phyloP scores from a whole-genome alignment of 1,284 basidiomycete species.

The Marasmius fiardii region DNA sequence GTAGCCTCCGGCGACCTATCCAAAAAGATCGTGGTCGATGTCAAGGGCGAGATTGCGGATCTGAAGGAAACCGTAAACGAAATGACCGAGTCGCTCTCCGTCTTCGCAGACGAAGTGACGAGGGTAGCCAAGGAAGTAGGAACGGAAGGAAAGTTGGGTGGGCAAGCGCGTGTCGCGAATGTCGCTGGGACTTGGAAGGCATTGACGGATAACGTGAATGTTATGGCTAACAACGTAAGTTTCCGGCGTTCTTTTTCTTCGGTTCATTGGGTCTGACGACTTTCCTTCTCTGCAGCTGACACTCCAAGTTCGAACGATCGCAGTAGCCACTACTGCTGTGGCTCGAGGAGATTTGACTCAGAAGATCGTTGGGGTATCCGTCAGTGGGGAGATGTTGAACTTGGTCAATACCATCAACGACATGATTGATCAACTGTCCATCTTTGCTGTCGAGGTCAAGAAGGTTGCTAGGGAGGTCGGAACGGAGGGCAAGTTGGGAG shows the following conservation, averaged over 20 bases:
- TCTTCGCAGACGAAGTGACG: constrained; percentile 90
- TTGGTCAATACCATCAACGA: constrained; percentile 94
- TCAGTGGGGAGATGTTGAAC: constrained; percentile 93
- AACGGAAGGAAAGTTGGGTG: constrained; percentile 86
- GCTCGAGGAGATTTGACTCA: constrained; percentile 92
- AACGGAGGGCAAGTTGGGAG: constrained; percentile 95
- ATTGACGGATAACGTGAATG: constrained; percentile 92
- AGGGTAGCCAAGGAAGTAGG: constrained; percentile 79
- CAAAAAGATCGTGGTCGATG: constrained; percentile 88
- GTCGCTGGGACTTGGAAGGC: constrained; percentile 99
- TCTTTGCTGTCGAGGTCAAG: constrained; percentile 83
- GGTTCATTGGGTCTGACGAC: constrained; percentile 4
- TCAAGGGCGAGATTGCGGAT: constrained; percentile 88
- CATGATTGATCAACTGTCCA: constrained; percentile 95
- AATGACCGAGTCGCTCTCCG: constrained; percentile 86
- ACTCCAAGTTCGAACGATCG: constrained; percentile 92
- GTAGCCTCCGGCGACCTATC: constrained; percentile 88
- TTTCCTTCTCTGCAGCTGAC: constrained; percentile 59
- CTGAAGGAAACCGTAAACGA: constrained; percentile 86
- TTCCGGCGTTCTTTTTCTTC: background rate
- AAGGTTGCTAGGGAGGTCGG: constrained; percentile 95
- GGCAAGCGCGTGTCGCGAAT: constrained; percentile 85
- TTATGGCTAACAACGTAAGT: constrained; percentile 81
- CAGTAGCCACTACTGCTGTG: constrained; percentile 92
- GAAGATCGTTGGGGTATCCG: constrained; percentile 90